Evolutionary conservation across 805 yeast genomes (phyloP).

Genomic region (Wickerhamomyces pijperi): DNA sequence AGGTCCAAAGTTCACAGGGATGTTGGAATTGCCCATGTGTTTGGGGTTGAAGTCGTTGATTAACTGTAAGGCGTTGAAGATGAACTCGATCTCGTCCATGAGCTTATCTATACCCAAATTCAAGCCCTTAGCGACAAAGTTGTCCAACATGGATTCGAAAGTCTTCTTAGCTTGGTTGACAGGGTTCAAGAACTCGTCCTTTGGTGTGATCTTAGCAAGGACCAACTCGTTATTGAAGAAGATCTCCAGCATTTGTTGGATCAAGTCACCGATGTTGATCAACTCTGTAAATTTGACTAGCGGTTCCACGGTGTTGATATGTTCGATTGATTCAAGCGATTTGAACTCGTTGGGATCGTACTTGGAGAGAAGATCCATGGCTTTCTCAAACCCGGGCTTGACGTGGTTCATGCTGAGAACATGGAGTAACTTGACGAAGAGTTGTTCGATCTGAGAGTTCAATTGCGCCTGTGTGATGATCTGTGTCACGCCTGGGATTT

Average conservation of each 20-base stretch:
- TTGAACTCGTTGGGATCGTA: conserved; percentile 50
- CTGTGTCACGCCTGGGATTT: conserved; percentile 10
- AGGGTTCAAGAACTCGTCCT: conserved; percentile 70
- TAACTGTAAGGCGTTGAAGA: conserved; percentile 41
- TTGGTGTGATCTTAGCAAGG: conserved; percentile 43
- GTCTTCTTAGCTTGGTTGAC: conserved; percentile 70
- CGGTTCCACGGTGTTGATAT: conserved; percentile 53
- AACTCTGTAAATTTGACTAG: conserved; percentile 79
- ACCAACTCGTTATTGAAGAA: conserved; percentile 81
- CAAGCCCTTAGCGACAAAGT: conserved; percentile 84
- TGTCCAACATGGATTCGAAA: conserved; percentile 75
- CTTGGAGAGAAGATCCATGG: conserved; percentile 54
- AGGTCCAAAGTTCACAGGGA: conserved; percentile 27
- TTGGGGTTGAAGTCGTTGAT: conserved; percentile 55
- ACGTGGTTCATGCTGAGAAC: conserved; percentile 65
- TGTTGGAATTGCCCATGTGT: no score
- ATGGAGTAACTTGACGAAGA: conserved; percentile 57
- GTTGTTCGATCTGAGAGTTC: conserved; percentile 36
- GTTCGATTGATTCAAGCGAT: conserved; percentile 21
- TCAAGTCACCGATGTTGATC: conserved; percentile 85
- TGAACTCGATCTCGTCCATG: conserved; percentile 65
- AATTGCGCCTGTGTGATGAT: conserved; percentile 19
- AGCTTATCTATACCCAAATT: conserved; percentile 87
- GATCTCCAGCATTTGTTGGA: conserved; percentile 84
- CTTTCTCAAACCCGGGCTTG: conserved; percentile 76